Base-by-base conservation (phyloP, 495 filamentous ascomycete species). In the Tuber indicum region DNA sequence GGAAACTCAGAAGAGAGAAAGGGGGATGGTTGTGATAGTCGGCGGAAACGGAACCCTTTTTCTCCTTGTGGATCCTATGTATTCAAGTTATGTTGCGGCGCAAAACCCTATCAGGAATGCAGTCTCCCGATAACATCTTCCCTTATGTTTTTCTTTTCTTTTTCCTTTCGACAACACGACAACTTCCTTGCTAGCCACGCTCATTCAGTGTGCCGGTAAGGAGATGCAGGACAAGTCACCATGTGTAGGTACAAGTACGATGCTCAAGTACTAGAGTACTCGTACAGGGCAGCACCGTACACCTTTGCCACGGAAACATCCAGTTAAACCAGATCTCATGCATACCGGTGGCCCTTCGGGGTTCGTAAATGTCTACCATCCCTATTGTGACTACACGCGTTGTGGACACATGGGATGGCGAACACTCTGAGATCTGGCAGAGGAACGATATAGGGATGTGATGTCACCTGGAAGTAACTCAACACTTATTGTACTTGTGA, bases 141-240 rank as follows among this genome's bases (percentile, higher is more conserved):
- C 26, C 12, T 8, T 6, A 36, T 26, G 1, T 58, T 66, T 17
- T 66, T 32, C 10, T 66, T 66, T 66, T 36, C 26, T 66, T 66
- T 66, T 66, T 66, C 58, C 58, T 3, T 2, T 5, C 12, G 14
- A 66, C 58, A 10, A 66, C 58, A 66, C 58, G 32, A 19, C 26
- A 66, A 36, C 58, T 32, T 66, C 58, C 58, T 32, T 32, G 58
- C 58, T 62, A 17, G 58, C 26, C 58, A 66, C 58, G 58, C 58
- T 7, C 58, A 3, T 19, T 36, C 58, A 12, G 58, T 36, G 16
- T 62, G 26, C n/a, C 58, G 58, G 58, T 4, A 62, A 62, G 10
- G n/a, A n/a, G n/a, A 62, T 62, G 58, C n/a, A 62, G n/a, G n/a
- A n/a, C 52, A 62, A 62, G 26, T 32, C 52, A 62, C n/a, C 52